These are phyloP conservation scores for Trametes hirsuta DNA, from an alignment of 1,284 basidiomycete species.

Conservation along the genomic window DNA sequence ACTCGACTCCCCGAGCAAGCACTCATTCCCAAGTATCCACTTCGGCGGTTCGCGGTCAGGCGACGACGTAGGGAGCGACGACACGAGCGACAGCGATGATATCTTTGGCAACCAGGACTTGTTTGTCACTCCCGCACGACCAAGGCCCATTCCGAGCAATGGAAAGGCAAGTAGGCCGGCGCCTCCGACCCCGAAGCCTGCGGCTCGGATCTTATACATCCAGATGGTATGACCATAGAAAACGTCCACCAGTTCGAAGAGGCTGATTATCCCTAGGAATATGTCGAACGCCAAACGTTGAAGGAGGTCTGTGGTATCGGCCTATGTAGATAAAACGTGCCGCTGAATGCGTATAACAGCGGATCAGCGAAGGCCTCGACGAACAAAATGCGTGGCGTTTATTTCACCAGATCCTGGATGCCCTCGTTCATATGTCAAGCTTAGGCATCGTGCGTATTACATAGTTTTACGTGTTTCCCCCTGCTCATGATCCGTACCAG, in stretches of 20 bases:
- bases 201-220: constrained; percentile 74
- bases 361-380: constrained; percentile 77
- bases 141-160: constrained; percentile 14
- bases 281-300: constrained; percentile 85
- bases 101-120: constrained; percentile 32
- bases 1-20: constrained; percentile 51
- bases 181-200: constrained; percentile 45
- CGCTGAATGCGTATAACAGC: constrained; percentile 40
- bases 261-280: constrained; percentile 58
- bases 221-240: constrained; percentile 69
- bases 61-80: constrained; percentile 41
- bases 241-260: not conserved
- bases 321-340: not conserved
- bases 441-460: constrained; percentile 71
- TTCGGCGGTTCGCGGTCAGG: constrained; percentile 54
- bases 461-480: not conserved
- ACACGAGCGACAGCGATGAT: constrained; percentile 43
- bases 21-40: constrained; percentile 78
- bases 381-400: constrained; percentile 91
- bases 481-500: constrained; percentile 37
- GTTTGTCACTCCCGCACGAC: constrained; percentile 9
- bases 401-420: constrained; percentile 92
- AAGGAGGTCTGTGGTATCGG: constrained; percentile 59
- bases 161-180: constrained; percentile 14
- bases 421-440: constrained; percentile 88